These are phyloP conservation scores for Cladorrhinum sp. DNA, from an alignment of 2,329 filamentous ascomycete species.

Conservation along the genomic window DNA sequence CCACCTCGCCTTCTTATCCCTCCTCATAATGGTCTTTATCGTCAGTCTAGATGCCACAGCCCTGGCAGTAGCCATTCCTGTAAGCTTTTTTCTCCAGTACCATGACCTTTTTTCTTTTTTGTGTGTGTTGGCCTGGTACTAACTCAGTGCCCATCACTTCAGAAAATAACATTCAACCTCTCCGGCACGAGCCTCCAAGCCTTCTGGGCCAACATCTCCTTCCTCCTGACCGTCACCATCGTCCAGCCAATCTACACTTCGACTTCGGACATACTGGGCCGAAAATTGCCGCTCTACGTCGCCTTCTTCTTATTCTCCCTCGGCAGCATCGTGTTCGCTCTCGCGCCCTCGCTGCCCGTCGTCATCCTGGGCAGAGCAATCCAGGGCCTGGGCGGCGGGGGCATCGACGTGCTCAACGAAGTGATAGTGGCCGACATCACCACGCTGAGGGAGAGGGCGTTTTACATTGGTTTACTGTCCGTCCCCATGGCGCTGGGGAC, in stretches of 20 bases:
- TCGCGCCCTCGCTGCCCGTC: conserved; percentile 30
- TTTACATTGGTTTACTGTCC: conserved; percentile 30
- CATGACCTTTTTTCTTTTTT: too few relatives aligned
- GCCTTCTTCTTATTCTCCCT: conserved; percentile 33
- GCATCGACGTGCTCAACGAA: conserved; percentile 32
- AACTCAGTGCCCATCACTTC: too few relatives aligned
- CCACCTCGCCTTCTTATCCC: not conserved
- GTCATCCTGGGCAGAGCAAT: conserved; percentile 35
- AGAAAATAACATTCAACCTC: conserved; percentile 24
- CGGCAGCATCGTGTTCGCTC: conserved; percentile 50
- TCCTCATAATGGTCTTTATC: not conserved
- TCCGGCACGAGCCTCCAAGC: conserved; percentile 22
- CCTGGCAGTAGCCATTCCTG: not conserved
- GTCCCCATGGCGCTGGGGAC: conserved; percentile 30
- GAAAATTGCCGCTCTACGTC: conserved; percentile 29
- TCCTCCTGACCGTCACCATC: conserved; percentile 22
- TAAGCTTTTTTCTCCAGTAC: not conserved
- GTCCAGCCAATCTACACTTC: conserved; percentile 25
- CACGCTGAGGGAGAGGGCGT: conserved; percentile 32
- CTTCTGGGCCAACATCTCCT: conserved; percentile 35
- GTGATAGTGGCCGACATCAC: conserved; percentile 36
- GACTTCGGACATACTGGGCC: conserved; percentile 30
- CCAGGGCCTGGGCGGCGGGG: conserved; percentile 36
- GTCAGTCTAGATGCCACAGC: not conserved
- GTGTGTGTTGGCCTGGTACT: too few relatives aligned